Percentiles rank a stretch among this genome's conserved stretches.
Conservation (phyloP, 176 grass and related monocot species). For the Cenchrus purpureus region DNA sequence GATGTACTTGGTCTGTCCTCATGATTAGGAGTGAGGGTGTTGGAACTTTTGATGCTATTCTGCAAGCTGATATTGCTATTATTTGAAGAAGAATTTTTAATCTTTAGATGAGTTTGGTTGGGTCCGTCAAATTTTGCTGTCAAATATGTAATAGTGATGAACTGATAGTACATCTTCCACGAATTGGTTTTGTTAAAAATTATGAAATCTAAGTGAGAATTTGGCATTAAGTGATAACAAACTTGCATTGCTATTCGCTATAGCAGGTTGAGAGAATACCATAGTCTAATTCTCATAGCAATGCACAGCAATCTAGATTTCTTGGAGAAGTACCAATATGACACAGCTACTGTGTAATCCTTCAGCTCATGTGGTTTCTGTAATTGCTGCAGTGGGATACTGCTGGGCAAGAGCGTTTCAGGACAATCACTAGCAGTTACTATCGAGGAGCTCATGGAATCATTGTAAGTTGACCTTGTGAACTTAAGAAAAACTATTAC, state of each 20-base stretch:
- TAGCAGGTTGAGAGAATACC: background rate
- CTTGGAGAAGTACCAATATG: background rate
- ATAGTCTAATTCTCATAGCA: background rate
- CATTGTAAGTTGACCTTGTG: slow-evolving; percentile 54
- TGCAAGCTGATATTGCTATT: background rate
- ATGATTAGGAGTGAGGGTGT: background rate
- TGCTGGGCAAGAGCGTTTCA: slow-evolving; percentile 91
- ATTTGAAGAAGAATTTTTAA: background rate
- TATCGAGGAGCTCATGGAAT: slow-evolving; percentile 94
- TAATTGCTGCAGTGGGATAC: slow-evolving; percentile 74
- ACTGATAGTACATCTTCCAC: background rate
- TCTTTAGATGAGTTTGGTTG: background rate
- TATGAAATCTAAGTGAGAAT: background rate
- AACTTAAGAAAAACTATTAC: background rate
- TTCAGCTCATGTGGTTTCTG: slow-evolving; percentile 10
- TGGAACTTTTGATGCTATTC: background rate
- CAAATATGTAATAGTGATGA: background rate
- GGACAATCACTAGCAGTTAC: slow-evolving; percentile 93
- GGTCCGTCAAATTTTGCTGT: background rate
- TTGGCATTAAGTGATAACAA: background rate
- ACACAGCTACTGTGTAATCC: background rate
- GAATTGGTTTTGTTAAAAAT: background rate
- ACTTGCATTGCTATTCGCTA: background rate
- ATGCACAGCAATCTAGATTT: background rate
- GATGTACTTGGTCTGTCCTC: background rate